Base-by-base conservation (phyloP, 345 rosid genomes). In the Firmiana major region DNA sequence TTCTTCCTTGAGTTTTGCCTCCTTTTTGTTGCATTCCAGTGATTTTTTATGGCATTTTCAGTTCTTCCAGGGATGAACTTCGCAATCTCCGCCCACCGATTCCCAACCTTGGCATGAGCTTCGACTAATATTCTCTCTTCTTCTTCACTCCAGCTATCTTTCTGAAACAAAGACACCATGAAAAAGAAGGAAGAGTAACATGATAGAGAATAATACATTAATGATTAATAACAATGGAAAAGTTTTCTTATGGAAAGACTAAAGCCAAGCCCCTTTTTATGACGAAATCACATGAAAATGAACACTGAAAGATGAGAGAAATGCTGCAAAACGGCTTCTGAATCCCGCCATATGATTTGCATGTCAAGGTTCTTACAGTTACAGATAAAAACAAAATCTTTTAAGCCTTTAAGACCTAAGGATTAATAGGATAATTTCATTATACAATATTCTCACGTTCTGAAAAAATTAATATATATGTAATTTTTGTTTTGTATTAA, bases 21-120 rank as follows among this genome's bases (percentile, higher is more conserved):
- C 55, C 99, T 87, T 70, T 87, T 93, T 0, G 99, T 93, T 1
- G 99, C 97, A 46, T 95, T 95, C 98, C 99, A 93, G 59, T 95
- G 99, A 71, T 95, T 95, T 85, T 95, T 95, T 53, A 95, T 91
- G 11, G 98, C 74, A 76, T 95, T 95, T 80, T 95, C 99, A 7
- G 94, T 92, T 75, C 99, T 85, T 75, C 98, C 97, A 0, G 89
- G 94, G 65, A 96, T 90, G 64, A 79, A 73, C 79, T 92, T 96
- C 0, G 98, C 97, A 6, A 96, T 96, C 88, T 92, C 98, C 2
- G 99, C 99, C 99, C 98, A 96, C 55, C 89, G 83, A 83, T 96
- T 96, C 24, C 99, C 98, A 12, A 93, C 84, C 40, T 84, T 90
- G 5, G 76, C 83, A 81, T 96, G 99, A 45, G 96, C 90, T 76